Percentiles rank a stretch among this genome's conserved stretches.
Conservation (phyloP, 2,329 filamentous ascomycete genomes). For the Trichoderma asperellum region DNA sequence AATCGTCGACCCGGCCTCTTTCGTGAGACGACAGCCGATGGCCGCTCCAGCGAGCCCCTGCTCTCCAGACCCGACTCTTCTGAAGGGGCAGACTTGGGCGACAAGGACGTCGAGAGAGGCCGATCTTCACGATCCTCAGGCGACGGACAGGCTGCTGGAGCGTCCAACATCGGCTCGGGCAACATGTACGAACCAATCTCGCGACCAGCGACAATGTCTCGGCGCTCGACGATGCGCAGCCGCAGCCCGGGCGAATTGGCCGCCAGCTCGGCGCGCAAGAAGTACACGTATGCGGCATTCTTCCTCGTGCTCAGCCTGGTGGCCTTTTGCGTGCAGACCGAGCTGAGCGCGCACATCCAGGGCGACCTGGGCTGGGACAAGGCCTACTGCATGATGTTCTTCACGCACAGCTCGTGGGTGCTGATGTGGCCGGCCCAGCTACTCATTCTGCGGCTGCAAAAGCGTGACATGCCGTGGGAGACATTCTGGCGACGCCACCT, state of each 20-base stretch:
- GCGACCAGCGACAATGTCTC: slow-evolving; percentile 39
- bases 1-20: slow-evolving; percentile 49
- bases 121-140: slow-evolving; percentile 24
- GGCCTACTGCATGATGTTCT: slow-evolving; percentile 99
- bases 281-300: slow-evolving; percentile 84
- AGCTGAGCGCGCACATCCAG: slow-evolving; percentile 94
- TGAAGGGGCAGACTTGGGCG: slow-evolving; percentile 37
- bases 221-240: slow-evolving; percentile 73
- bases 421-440: slow-evolving; percentile 88
- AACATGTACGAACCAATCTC: slow-evolving; percentile 31
- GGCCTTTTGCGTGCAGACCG: slow-evolving; percentile 91
- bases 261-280: slow-evolving; percentile 63
- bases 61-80: slow-evolving; percentile 42
- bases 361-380: slow-evolving; percentile 93
- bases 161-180: slow-evolving; percentile 30
- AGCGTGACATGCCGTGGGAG: slow-evolving; percentile 76
- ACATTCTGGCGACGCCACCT: slow-evolving; percentile 77
- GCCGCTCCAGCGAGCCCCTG: slow-evolving; percentile 50
- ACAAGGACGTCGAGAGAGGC: slow-evolving; percentile 26
- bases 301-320: slow-evolving; percentile 83
- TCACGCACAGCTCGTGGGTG: slow-evolving; percentile 94
- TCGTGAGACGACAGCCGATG: slow-evolving; percentile 49
- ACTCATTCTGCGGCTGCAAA: slow-evolving; percentile 76
- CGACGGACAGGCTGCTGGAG: slow-evolving; percentile 26
- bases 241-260: slow-evolving; percentile 65